Evolutionary conservation across 2,329 filamentous ascomycete species (phyloP), one percentile per base, ranked within the genome.

Genomic region (Pseudogymnoascus sp.): DNA sequence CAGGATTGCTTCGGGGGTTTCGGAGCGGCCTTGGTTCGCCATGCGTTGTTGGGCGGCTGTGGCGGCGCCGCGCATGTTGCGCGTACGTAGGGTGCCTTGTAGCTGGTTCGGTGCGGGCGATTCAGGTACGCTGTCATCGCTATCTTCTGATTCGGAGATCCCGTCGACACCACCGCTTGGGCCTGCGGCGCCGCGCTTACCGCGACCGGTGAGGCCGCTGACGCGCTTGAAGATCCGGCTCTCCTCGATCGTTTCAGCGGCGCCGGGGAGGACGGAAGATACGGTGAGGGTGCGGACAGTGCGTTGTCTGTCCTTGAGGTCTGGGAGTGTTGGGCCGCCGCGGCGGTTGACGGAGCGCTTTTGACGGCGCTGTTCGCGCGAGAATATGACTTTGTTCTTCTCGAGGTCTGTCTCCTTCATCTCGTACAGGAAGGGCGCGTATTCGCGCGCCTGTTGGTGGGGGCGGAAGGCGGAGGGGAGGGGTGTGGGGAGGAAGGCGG

Each of bases 311-410:
- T 99, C 95, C 74, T 96, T 96, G 64, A 99, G 85, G 77, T 99
- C 95, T n/a, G 95, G 95, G 42, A 99, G 79, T 65, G 91, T 89
- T 5, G 95, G 95, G 0, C 95, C 95, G 67, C 95, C 95, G 70
- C 95, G 86, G 66, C 95, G 84, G 74, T 97, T 97, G 69, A 96
- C 90, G 5, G 95, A 96, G 59, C 95, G 86, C 78, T 99, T 99
- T 77, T 97, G 93, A 61, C 93, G 86, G 69, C 95, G 84, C 75
- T 97, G 93, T 74, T 99, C 95, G 68, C 95, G 86, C 64, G 95
- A 93, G 70, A 97, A 93, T 40, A 93, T 95, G 31, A 93, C 85
- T 75, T 99, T 95, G 62, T 93, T 93, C 66, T 89, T 85, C 75
- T 97, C 93, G 46, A 97, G 79, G 68, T 97, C 93, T 28, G 88